Conservation (phyloP, 106 monocot species). For the Acorus calamus region DNA sequence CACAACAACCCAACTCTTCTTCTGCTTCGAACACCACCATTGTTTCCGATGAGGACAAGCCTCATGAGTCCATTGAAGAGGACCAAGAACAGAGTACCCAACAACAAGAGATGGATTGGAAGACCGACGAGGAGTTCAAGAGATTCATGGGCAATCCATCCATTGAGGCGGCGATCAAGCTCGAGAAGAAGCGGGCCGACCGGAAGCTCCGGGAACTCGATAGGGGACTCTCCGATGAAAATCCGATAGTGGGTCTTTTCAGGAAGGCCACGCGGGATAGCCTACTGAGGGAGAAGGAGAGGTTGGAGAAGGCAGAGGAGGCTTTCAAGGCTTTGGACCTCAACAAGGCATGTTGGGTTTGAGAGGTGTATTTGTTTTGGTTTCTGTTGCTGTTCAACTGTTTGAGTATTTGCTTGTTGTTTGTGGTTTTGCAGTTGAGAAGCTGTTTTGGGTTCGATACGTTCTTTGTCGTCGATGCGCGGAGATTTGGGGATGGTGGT, state of each 20-base stretch:
- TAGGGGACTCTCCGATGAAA: slow-evolving; percentile 23
- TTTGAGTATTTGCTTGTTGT: neutral
- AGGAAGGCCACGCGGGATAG: slow-evolving; percentile 25
- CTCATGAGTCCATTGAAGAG: neutral
- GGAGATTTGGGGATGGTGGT: slow-evolving; percentile 85
- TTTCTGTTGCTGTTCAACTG: neutral
- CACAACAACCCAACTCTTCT: too few relatives aligned
- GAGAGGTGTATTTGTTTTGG: neutral
- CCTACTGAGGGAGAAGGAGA: slow-evolving; percentile 60
- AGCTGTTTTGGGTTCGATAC: slow-evolving; percentile 78
- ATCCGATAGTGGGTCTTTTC: slow-evolving; percentile 34
- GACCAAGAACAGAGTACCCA: slow-evolving; percentile 12
- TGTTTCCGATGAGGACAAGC: too few relatives aligned
- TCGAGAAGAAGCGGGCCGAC: slow-evolving; percentile 84
- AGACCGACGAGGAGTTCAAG: slow-evolving; percentile 82
- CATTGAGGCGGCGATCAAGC: slow-evolving; percentile 80
- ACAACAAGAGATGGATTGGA: slow-evolving; percentile 79
- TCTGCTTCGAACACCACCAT: too few relatives aligned
- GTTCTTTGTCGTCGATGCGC: slow-evolving; percentile 73
- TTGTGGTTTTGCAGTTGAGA: slow-evolving; percentile 36
- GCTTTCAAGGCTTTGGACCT: slow-evolving; percentile 83
- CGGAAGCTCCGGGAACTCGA: slow-evolving; percentile 58
- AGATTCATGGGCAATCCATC: slow-evolving; percentile 89
- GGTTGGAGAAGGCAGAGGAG: slow-evolving; percentile 69
- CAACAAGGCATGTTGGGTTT: slow-evolving; percentile 40